Percentiles rank a stretch among this genome's conserved stretches.
phyloP scores from a whole-genome alignment of 371 early-diverging fungal genomes.

The Chytridium lagenaria region DNA sequence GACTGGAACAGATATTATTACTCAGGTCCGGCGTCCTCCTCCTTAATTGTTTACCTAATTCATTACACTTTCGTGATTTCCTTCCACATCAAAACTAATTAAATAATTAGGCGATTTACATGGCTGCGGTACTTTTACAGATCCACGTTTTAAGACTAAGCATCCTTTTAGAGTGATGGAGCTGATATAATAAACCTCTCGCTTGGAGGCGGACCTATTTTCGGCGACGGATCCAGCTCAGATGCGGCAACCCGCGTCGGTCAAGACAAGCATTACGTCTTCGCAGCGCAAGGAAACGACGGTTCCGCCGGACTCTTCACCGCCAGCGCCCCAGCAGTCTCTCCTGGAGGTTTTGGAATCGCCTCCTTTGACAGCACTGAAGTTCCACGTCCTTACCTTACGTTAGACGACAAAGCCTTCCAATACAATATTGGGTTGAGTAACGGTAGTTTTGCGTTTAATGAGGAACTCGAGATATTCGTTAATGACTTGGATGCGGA shows the following conservation, averaged over 20 bases:
- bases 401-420: neutral
- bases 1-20: too few relatives aligned
- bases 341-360: conserved; percentile 65
- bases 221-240: too few relatives aligned
- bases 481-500: conserved; percentile 4
- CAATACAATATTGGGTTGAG: neutral
- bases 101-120: too few relatives aligned
- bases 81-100: too few relatives aligned
- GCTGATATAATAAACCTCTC: conserved; percentile 66
- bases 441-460: neutral
- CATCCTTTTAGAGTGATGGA: too few relatives aligned
- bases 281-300: conserved; percentile 24
- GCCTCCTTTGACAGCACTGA: conserved; percentile 70
- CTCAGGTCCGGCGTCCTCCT: too few relatives aligned
- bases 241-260: neutral
- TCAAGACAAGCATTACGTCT: neutral
- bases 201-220: conserved; percentile 63
- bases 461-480: neutral
- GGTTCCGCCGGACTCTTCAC: conserved; percentile 72
- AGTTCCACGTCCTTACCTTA: neutral
- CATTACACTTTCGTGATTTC: too few relatives aligned
- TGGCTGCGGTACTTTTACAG: too few relatives aligned
- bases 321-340: conserved; percentile 68
- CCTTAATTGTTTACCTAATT: too few relatives aligned
- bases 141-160: too few relatives aligned